Conservation (phyloP, 768 basidiomycete species). For the Termitomyces sp. region DNA sequence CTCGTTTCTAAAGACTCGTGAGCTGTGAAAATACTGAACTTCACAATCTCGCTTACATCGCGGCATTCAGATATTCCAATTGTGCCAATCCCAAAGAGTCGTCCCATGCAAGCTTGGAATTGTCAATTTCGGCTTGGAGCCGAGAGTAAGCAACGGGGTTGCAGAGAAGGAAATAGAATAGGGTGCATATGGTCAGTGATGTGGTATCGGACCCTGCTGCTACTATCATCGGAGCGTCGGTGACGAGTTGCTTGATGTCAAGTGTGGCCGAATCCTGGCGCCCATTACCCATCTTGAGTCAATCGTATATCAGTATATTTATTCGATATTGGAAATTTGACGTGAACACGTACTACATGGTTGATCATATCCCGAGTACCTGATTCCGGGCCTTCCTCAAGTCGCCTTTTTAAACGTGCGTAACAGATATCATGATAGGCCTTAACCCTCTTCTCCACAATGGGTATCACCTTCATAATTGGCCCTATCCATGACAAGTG, state of each 20-base stretch:
- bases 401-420: slow-evolving; percentile 52
- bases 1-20: slow-evolving; percentile 27
- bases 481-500: slow-evolving; percentile 16
- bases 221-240: slow-evolving; percentile 13
- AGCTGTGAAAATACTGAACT: background rate
- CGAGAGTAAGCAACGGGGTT: slow-evolving; percentile 12
- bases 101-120: background rate
- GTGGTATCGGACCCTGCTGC: slow-evolving; percentile 17
- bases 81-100: background rate
- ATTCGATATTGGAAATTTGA: too few relatives aligned
- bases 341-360: slow-evolving; percentile 13
- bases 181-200: slow-evolving; percentile 12
- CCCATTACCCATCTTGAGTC: background rate
- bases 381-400: slow-evolving; percentile 36
- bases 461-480: slow-evolving; percentile 8
- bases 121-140: slow-evolving; percentile 9
- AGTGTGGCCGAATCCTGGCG: background rate
- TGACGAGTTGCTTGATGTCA: slow-evolving; percentile 14
- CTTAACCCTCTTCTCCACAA: slow-evolving; percentile 3
- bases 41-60: slow-evolving; percentile 24
- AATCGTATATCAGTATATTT: background rate
- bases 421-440: slow-evolving; percentile 36
- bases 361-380: slow-evolving; percentile 15
- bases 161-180: slow-evolving; percentile 15
- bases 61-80: slow-evolving; percentile 23